Evolutionary conservation across 75 land plant genomes (phyloP).

Genomic region (Ceratopteris richardii): DNA sequence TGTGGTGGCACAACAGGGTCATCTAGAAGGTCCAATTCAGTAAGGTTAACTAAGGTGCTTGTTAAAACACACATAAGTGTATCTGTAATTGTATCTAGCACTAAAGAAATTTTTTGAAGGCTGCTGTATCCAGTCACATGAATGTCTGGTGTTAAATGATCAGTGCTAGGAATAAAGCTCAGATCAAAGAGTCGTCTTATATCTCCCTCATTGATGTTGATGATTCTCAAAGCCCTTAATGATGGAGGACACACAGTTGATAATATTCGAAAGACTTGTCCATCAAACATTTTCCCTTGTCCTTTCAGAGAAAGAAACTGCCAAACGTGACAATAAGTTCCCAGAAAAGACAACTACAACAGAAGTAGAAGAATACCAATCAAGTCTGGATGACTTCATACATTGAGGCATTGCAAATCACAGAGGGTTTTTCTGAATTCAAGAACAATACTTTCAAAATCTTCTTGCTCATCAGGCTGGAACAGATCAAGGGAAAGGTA

Average conservation of each 20-base stretch:
- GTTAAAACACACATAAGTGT: constrained; percentile 31
- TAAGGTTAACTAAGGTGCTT: constrained; percentile 29
- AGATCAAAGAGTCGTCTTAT: no score
- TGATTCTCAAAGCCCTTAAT: not conserved
- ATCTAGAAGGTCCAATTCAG: constrained; percentile 50
- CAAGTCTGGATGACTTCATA: no score
- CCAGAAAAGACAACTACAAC: not conserved
- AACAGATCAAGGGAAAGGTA: no score
- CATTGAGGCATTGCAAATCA: no score
- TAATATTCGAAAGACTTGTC: not conserved
- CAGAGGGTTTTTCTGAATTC: no score
- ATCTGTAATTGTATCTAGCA: constrained; percentile 46
- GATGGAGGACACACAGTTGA: not conserved
- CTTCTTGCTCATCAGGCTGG: no score
- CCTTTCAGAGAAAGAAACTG: not conserved
- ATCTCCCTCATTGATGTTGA: not conserved
- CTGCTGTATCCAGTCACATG: not conserved
- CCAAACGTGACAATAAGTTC: not conserved
- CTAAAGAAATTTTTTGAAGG: constrained; percentile 40
- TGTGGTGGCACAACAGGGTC: constrained; percentile 31
- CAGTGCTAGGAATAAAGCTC: not conserved
- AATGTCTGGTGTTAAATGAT: not conserved
- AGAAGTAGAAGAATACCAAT: no score
- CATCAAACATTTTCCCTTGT: not conserved
- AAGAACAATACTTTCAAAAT: no score